Evolutionary conservation across 371 early-diverging fungal genomes (phyloP), one percentile per base, ranked within the genome.

Genomic region (Mortierella sp.): DNA sequence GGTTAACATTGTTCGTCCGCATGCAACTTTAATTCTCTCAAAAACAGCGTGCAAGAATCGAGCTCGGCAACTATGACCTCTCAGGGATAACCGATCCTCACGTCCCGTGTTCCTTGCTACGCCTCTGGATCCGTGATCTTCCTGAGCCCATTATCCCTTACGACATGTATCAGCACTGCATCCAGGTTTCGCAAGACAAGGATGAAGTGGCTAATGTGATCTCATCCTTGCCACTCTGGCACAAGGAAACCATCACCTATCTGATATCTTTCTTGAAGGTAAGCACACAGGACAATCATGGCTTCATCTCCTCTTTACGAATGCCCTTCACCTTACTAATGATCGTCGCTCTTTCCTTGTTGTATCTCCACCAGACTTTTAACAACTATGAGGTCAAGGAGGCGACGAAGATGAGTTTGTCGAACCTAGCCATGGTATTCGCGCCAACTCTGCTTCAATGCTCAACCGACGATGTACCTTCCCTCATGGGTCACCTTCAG

Each of bases 361-460:
- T n/a, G n/a, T n/a, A n/a, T n/a, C n/a, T n/a, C n/a, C n/a, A n/a
- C n/a, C 13, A 16, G 89, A 82, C 90, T 26, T 91, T 96, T 58
- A 90, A 90, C n/a, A 85, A 89, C 23, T 89, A 89, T 3, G 78
- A 81, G 16, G 87, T 93, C 26, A 88, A 86, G 51, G 78, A 87
- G 30, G 64, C 82, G 12, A 97, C 97, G 8, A 87, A 92, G 72
- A 98, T 98, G 98, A 91, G 89, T 28, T 82, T 92, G 26, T 80
- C 85, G 57, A 98, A 97, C 61, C 73, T 98, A 45, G 98, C 98
- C 28, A 94, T 98, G 90, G 96, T 98, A n/a, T 97, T 96, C 83
- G 97, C 96, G 2, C 98, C 98, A 18, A 93, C 92, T 49, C 91
- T 97, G 61, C 80, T 98, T 48, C 85, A 97, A 27, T 95, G 95